phyloP scores from a whole-genome alignment of 257 asterid species.

The Plantago major region DNA sequence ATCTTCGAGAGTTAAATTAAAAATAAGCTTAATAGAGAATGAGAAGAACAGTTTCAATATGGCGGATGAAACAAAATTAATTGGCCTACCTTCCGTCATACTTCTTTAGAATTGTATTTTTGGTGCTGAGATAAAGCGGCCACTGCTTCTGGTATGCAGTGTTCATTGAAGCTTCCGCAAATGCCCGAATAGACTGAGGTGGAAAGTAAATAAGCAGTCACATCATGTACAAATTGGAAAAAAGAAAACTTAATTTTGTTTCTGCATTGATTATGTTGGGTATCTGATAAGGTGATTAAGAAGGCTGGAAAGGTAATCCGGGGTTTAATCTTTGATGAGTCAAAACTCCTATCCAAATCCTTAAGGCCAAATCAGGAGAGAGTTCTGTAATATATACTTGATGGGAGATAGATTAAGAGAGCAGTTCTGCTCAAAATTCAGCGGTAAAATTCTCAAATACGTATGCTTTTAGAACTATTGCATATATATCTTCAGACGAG shows the following conservation, averaged over 20 bases:
- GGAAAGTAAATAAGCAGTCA: conserved; percentile 15
- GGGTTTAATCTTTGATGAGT: background rate
- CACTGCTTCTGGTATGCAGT: conserved; percentile 86
- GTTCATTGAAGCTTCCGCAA: conserved; percentile 96
- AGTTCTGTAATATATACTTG: too few species aligned
- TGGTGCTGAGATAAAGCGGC: conserved; percentile 99
- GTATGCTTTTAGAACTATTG: too few species aligned
- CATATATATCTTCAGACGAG: too few species aligned
- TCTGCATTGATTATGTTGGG: background rate
- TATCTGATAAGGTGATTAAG: background rate
- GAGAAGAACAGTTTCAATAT: conserved; percentile 6
- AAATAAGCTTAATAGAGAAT: conserved; percentile 8
- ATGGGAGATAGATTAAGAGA: too few species aligned
- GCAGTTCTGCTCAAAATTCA: too few species aligned
- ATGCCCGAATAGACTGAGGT: conserved; percentile 71
- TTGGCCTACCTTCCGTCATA: conserved; percentile 84
- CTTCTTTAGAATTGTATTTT: conserved; percentile 90
- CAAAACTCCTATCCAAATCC: background rate
- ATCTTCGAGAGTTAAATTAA: conserved; percentile 42
- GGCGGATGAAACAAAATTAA: conserved; percentile 7
- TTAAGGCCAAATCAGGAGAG: conserved; percentile 7
- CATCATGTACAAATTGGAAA: conserved; percentile 9
- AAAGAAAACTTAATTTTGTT: background rate
- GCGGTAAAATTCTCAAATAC: too few species aligned
- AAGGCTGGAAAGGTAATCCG: conserved; percentile 5